Evolutionary conservation across 1,284 basidiomycete species (phyloP).

Genomic region (Melanopsichium pennsylvanicum): DNA sequence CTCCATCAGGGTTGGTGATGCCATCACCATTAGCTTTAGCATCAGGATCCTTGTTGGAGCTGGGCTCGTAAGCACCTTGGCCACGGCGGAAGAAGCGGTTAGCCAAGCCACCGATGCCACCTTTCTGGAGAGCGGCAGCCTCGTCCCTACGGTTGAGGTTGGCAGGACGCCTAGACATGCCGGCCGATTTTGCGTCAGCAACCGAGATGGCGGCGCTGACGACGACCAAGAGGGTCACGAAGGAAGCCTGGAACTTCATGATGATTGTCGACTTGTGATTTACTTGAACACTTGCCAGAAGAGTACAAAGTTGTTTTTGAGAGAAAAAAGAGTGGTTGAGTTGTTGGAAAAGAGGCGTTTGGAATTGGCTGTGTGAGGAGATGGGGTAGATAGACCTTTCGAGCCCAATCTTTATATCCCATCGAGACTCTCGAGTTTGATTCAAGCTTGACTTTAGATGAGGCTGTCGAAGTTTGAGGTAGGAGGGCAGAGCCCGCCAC

Average conservation of each 20-base stretch:
- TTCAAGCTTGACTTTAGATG: not conserved
- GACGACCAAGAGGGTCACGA: conserved; percentile 35
- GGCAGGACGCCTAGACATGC: conserved; percentile 35
- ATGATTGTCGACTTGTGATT: not conserved
- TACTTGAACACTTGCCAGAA: conserved; percentile 35
- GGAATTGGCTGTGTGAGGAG: not conserved
- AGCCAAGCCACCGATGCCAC: conserved; percentile 20
- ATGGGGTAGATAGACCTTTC: not conserved
- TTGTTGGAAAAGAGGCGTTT: not conserved
- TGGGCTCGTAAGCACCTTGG: conserved; percentile 7
- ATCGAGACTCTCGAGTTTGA: not conserved
- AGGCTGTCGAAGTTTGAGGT: not conserved
- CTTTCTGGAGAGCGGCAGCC: conserved; percentile 23
- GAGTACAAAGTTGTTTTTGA: conserved; percentile 8
- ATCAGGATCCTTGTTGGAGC: conserved; percentile 1
- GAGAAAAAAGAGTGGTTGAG: not conserved
- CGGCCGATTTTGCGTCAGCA: conserved; percentile 26
- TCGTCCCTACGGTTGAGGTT: conserved; percentile 28
- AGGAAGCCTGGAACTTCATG: conserved; percentile 46
- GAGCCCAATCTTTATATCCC: conserved; percentile 10
- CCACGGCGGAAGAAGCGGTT: conserved; percentile 25
- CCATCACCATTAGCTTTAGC: not conserved
- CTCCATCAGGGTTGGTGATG: not conserved
- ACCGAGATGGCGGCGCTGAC: conserved; percentile 45
- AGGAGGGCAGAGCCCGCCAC: conserved; percentile 12